A percentile compares a stretch with the other conserved stretches of the same genome.
Conservation (phyloP, 1,284 basidiomycete genomes). For the Trichosporon asahii region DNA sequence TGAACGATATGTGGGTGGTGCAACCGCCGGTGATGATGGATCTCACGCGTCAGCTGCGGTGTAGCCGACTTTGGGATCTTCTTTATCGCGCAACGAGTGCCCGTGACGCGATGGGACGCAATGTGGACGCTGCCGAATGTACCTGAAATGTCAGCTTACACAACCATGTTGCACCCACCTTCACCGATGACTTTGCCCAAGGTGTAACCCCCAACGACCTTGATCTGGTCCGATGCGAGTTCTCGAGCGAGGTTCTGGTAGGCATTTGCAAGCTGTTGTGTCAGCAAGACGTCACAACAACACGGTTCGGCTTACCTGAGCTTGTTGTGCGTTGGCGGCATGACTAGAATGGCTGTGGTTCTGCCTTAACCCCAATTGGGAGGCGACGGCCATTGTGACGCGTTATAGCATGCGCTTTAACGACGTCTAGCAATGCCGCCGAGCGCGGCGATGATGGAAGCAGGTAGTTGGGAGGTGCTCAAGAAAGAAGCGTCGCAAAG, state of each 20-base stretch:
- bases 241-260: constrained; percentile 97
- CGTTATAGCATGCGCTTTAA: constrained; percentile 6
- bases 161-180: constrained; percentile 59
- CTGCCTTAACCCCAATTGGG: constrained; percentile 4
- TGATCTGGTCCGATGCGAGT: constrained; percentile 79
- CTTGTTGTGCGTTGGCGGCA: constrained; percentile 8
- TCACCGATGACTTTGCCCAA: constrained; percentile 93
- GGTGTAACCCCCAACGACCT: constrained; percentile 92
- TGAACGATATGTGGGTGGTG: constrained; percentile 94
- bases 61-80: constrained; percentile 93
- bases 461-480: background rate
- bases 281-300: background rate
- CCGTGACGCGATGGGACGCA: constrained; percentile 85
- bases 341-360: constrained; percentile 6
- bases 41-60: constrained; percentile 86
- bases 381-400: constrained; percentile 8
- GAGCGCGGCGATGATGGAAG: background rate
- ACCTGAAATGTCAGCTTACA: constrained; percentile 55
- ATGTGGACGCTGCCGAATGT: constrained; percentile 90
- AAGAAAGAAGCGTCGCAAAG: background rate
- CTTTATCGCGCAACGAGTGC: constrained; percentile 89
- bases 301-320: background rate
- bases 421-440: constrained; percentile 9
- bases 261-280: constrained; percentile 72
- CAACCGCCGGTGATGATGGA: constrained; percentile 94